Percentiles rank a stretch among this genome's conserved stretches.
These are phyloP conservation scores for Viola pubescens DNA, from an alignment of 441 rosid genomes.

Conservation along the genomic window DNA sequence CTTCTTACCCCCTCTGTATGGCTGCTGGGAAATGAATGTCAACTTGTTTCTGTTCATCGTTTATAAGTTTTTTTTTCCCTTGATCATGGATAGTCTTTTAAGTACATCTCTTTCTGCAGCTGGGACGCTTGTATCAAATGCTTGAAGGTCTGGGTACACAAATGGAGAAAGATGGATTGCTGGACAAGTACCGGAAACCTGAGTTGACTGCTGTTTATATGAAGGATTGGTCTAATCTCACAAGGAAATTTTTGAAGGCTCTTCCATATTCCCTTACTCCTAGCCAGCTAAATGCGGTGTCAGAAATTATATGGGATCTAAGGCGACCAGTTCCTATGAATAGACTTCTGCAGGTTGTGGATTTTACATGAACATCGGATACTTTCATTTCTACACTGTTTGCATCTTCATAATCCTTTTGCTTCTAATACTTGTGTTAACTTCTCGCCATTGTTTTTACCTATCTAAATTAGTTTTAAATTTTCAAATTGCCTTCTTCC, in stretches of 20 bases:
- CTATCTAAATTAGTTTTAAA: too few species aligned
- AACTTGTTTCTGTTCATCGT: conserved; percentile 1
- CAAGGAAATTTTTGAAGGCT: conserved; percentile 61
- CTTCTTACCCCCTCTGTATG: too few species aligned
- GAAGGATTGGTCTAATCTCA: conserved; percentile 73
- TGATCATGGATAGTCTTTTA: conserved; percentile 3
- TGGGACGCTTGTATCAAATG: conserved; percentile 89
- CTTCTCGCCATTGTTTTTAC: too few species aligned
- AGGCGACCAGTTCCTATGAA: conserved; percentile 89
- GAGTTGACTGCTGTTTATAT: conserved; percentile 44
- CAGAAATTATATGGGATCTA: conserved; percentile 95
- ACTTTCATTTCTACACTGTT: conserved; percentile 7
- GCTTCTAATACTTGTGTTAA: too few species aligned
- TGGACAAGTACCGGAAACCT: conserved; percentile 70
- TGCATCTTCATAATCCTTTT: too few species aligned
- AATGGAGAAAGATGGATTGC: conserved; percentile 70
- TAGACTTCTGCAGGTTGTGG: conserved; percentile 80
- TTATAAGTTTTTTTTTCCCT: background rate
- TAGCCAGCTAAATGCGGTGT: conserved; percentile 79
- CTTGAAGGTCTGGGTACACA: conserved; percentile 78
- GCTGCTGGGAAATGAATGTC: background rate
- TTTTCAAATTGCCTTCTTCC: too few species aligned
- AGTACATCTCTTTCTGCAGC: conserved; percentile 38
- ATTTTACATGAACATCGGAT: conserved; percentile 13
- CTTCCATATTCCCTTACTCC: conserved; percentile 89